Base-by-base conservation (phyloP, 2,329 filamentous ascomycete species). In the Ilyonectria sp. region DNA sequence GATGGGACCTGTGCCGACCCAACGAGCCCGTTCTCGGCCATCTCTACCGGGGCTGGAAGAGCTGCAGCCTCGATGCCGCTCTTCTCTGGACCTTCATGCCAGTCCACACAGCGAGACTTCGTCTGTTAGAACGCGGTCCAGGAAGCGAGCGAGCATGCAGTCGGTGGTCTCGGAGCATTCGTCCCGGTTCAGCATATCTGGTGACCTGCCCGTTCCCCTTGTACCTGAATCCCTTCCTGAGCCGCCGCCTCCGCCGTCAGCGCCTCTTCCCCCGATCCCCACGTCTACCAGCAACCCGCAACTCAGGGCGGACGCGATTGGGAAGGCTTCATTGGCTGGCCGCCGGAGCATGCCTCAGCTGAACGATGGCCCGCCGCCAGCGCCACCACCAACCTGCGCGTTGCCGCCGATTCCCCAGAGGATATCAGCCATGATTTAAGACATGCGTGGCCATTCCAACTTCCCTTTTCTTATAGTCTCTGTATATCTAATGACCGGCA, bases 301-400 rank as follows among this genome's bases (percentile, higher is more conserved):
- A 31, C 67, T 71, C 19, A 70, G 72, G 56, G 60, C 68, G 1
- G 75, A 77, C 6, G 59, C 54, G n/a, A 69, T 62, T 13, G 66
- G 69, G 8, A 78, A 71, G 49, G 68, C 69, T 6, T 56, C 79
- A 23, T 43, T 77, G 6, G 53, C 21, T 29, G 82, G 81, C 59
- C 80, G 85, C 29, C 81, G 83, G 62, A 88, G 86, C 76, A 83
- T 88, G 82, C 83, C 86, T 6, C 85, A 87, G 29, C 78, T 88
- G 43, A 79, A 78, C 1, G 82, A 85, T 13, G 85, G 85, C 1
- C 86, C 86, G 33, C 87, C 87, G 1, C 86, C 84, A 17, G 85
- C 82, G 15, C 87, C 87, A 7, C 87, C 87, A 6, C 87, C 87
- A 26, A 88, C 81, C 11, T 84, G 84, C 69, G 86, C 87, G 15